Evolutionary conservation across 495 filamentous ascomycete species (phyloP), one percentile per base, ranked within the genome.

Genomic region (Lepidopterella palustris): DNA sequence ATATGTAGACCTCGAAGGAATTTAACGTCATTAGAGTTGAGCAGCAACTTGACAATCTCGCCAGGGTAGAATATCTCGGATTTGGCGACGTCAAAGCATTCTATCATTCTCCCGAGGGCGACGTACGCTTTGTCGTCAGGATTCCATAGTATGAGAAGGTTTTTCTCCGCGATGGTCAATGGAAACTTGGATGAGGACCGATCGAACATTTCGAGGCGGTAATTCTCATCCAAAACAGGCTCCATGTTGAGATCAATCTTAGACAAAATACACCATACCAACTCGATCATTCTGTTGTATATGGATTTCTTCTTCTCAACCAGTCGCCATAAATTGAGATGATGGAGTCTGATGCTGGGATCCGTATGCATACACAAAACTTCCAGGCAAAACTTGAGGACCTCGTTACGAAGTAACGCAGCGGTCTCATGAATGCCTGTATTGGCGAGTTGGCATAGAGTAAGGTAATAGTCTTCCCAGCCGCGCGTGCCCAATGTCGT

Each of bases 391-490:
- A 40, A 58, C 5, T 55, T 28, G 2, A 68, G 51, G 10, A 64
- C 42, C 2, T 47, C 58, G 3, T 59, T 21, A 50, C 64, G 53
- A 20, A 68, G 51, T 0, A 68, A 23, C 0, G 39, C 42, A 15
- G 58, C 65, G 13, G 58, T 59, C 40, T 68, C 65, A 23, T 59
- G 45, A 15, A 40, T 32, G 8, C 65, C 65, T 51, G 61, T 56
- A 26, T 52, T 54, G 26, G 57, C 50, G 11, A 68, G 13, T 45
- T 64, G 55, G 51, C 29, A 58, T 5, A 68, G 32, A 25, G 56
- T 53, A 27, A 56, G 50, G 21, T 61, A 64, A 42, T 61, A 49
- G 26, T 68, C 65, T 18, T 68, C 65, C 65, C 65, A 68, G 26
- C 61, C 65, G 11, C 58, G 45, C 0, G 59, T 24, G 18, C 32